A percentile compares a stretch with the other conserved stretches of the same genome.
These are phyloP conservation scores for Tetrapisispora fleetii DNA, from an alignment of 805 yeast species.

Conservation along the genomic window DNA sequence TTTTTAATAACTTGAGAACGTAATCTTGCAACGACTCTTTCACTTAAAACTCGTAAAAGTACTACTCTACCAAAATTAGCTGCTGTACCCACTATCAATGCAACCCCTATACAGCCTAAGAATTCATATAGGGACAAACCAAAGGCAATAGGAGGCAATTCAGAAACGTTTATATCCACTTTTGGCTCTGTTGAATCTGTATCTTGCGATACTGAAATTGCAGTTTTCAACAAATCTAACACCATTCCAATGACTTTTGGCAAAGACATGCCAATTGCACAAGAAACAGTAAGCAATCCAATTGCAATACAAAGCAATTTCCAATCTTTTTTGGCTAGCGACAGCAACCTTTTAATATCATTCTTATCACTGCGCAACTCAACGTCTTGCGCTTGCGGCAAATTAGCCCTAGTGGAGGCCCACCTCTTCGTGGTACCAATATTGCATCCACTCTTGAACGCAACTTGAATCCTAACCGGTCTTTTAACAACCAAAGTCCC, in stretches of 20 bases:
- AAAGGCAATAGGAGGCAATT: conserved; percentile 5
- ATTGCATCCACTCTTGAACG: no score
- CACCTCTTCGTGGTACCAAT: neutral
- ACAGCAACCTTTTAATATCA: conserved; percentile 27
- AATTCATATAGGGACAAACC: conserved; percentile 38
- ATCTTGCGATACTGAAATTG: neutral
- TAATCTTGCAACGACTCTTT: conserved; percentile 72
- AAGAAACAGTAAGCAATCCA: conserved; percentile 36
- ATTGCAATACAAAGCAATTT: conserved; percentile 37
- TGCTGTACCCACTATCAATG: conserved; percentile 55
- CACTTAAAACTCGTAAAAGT: conserved; percentile 52
- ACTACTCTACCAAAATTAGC: conserved; percentile 69
- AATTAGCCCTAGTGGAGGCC: neutral
- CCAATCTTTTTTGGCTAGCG: conserved; percentile 37
- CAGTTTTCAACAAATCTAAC: conserved; percentile 35
- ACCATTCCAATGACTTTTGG: conserved; percentile 50
- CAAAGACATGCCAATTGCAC: conserved; percentile 41
- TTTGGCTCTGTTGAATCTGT: neutral
- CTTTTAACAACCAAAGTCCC: neutral
- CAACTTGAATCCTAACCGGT: neutral
- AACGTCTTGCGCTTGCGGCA: neutral
- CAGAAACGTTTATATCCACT: conserved; percentile 2
- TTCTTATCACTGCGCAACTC: no score
- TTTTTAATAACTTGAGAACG: conserved; percentile 69
- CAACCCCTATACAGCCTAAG: conserved; percentile 43